Conservation (phyloP, 2,329 filamentous ascomycete species). For the Claviceps sp. region DNA sequence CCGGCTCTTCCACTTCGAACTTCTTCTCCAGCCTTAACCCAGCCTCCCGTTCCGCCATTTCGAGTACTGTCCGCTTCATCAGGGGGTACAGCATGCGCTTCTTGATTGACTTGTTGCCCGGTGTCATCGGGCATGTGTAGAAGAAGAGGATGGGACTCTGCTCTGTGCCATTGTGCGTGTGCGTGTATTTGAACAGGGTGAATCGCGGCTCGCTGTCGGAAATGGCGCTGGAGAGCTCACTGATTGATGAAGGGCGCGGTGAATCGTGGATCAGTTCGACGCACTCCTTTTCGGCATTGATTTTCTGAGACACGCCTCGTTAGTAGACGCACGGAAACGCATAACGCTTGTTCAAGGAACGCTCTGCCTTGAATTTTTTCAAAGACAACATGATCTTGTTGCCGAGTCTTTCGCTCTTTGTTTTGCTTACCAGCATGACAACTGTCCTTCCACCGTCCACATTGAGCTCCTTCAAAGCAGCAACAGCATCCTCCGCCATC, state of each 20-base stretch:
- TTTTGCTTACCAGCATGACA: conserved; percentile 49
- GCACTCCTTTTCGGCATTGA: conserved; percentile 56
- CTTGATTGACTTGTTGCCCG: conserved; percentile 57
- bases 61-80: conserved; percentile 53
- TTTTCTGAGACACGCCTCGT: conserved; percentile 36
- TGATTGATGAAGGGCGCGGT: conserved; percentile 38
- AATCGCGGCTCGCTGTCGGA: conserved; percentile 59
- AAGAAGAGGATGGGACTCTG: conserved; percentile 59
- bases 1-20: conserved; percentile 53
- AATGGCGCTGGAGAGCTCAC: conserved; percentile 46
- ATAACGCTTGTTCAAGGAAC: no score
- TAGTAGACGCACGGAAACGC: not conserved
- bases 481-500: conserved; percentile 48
- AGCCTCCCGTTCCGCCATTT: conserved; percentile 51
- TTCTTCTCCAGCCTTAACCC: conserved; percentile 56
- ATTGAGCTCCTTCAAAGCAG: conserved; percentile 47
- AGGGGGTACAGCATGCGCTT: conserved; percentile 75
- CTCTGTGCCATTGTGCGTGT: conserved; percentile 39
- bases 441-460: conserved; percentile 36
- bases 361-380: no score
- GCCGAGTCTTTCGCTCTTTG: not conserved
- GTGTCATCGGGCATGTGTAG: conserved; percentile 62
- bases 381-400: no score
- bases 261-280: conserved; percentile 50
- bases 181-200: conserved; percentile 59